phyloP scores from a whole-genome alignment of 176 grass and related monocot species.

The Avena insularis region DNA sequence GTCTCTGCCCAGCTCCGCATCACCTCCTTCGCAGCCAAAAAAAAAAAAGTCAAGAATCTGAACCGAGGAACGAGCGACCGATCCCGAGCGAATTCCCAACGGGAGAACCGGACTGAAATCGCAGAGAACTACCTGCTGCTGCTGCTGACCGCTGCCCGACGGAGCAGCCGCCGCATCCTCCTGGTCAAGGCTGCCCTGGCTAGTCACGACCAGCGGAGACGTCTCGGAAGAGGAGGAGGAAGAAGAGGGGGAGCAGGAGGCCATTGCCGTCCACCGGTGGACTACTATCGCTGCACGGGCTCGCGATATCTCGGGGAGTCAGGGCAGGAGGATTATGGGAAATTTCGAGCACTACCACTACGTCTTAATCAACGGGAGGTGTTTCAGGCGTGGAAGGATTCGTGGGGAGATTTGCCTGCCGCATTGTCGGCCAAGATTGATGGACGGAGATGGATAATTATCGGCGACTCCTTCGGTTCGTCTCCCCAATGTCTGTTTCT shows the following conservation, averaged over 20 bases:
- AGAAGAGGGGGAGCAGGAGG: constrained; percentile 35
- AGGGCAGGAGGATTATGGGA: neutral
- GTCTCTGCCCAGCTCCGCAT: constrained; percentile 62
- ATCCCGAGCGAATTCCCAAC: neutral
- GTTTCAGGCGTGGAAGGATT: neutral
- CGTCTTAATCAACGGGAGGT: neutral
- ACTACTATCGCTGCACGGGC: neutral
- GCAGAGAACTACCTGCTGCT: constrained; percentile 32
- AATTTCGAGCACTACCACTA: neutral
- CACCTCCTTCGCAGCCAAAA: constrained; percentile 39
- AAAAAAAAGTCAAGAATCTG: neutral
- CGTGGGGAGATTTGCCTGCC: neutral
- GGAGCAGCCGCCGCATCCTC: constrained; percentile 25
- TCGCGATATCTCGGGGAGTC: neutral
- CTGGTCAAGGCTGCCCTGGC: neutral
- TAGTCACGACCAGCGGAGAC: neutral
- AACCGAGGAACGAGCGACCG: neutral
- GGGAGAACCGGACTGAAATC: neutral
- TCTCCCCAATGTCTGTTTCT: neutral
- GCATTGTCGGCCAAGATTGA: neutral
- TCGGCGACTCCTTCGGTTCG: neutral
- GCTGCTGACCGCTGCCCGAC: constrained; percentile 37
- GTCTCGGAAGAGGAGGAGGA: constrained; percentile 27
- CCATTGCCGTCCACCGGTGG: constrained; percentile 15
- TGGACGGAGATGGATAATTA: neutral